Conservation (phyloP, 352 stramenopile species). For the Elongisporangium senticosum region DNA sequence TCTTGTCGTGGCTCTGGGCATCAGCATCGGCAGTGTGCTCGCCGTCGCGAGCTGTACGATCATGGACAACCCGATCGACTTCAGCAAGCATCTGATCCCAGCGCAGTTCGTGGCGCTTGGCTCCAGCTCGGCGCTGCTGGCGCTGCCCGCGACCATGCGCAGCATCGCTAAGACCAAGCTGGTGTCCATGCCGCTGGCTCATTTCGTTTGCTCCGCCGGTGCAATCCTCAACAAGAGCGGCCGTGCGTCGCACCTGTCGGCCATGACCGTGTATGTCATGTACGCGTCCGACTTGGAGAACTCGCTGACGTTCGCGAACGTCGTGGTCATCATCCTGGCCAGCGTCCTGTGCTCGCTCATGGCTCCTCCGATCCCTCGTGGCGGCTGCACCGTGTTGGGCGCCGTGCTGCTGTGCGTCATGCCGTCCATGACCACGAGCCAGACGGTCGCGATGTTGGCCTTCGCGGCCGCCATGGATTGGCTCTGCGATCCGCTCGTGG, state of each 20-base stretch:
- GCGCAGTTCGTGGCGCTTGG: slow-evolving; percentile 45
- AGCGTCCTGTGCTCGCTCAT: slow-evolving; percentile 30
- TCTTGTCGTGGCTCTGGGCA: slow-evolving; percentile 38
- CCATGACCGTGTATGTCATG: slow-evolving; percentile 41
- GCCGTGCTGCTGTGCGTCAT: slow-evolving; percentile 11
- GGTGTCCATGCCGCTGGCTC: slow-evolving; percentile 50
- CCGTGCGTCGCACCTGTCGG: slow-evolving; percentile 46
- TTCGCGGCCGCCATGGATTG: slow-evolving; percentile 48
- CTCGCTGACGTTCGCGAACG: slow-evolving; percentile 14
- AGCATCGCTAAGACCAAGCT: slow-evolving; percentile 42
- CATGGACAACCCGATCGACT: slow-evolving; percentile 43
- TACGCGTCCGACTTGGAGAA: slow-evolving; percentile 15
- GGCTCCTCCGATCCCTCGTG: slow-evolving; percentile 33
- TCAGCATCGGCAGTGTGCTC: slow-evolving; percentile 36
- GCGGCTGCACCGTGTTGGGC: slow-evolving; percentile 29
- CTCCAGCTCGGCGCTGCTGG: slow-evolving; percentile 41
- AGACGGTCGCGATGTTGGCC: slow-evolving; percentile 19
- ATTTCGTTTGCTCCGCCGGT: slow-evolving; percentile 45
- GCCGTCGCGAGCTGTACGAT: slow-evolving; percentile 27
- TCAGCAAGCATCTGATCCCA: slow-evolving; percentile 34
- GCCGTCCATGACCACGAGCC: slow-evolving; percentile 5
- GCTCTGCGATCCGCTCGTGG: slow-evolving; percentile 50
- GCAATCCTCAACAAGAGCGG: slow-evolving; percentile 59
- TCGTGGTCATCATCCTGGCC: slow-evolving; percentile 30
- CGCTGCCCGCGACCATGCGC: slow-evolving; percentile 44